These are phyloP conservation scores for Ophiostoma sp. DNA, from an alignment of 2,329 filamentous ascomycete species.

Conservation along the genomic window DNA sequence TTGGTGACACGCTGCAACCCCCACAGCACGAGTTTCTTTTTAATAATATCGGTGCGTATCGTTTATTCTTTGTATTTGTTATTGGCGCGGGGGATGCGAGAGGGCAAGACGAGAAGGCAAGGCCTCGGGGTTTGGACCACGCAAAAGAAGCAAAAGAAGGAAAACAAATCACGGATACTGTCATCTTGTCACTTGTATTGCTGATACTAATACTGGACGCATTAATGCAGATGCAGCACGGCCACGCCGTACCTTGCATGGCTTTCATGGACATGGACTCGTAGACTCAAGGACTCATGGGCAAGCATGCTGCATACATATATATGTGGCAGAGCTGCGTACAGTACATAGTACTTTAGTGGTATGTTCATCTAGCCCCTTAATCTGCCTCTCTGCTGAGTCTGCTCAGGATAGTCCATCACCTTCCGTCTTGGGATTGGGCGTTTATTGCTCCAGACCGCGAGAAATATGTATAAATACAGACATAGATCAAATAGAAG, in stretches of 20 bases:
- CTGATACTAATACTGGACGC: not conserved
- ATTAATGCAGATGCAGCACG: not conserved
- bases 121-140: not conserved
- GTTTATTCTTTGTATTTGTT: not conserved
- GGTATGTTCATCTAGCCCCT: not conserved
- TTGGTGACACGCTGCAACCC: not conserved
- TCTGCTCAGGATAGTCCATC: no score
- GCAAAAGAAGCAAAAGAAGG: not conserved
- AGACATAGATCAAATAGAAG: not conserved
- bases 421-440: not conserved
- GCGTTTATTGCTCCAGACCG: not conserved
- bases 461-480: not conserved
- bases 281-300: not conserved
- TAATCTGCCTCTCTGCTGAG: not conserved
- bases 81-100: not conserved
- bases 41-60: not conserved
- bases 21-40: not conserved
- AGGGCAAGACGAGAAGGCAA: not conserved
- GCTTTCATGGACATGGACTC: not conserved
- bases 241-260: slow-evolving; percentile 7
- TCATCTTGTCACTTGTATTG: not conserved
- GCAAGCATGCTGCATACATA: not conserved
- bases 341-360: not conserved
- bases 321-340: no score
- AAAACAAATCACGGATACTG: not conserved